Conservation (phyloP, 2,329 filamentous ascomycete genomes). For the Fusarium circinatum region DNA sequence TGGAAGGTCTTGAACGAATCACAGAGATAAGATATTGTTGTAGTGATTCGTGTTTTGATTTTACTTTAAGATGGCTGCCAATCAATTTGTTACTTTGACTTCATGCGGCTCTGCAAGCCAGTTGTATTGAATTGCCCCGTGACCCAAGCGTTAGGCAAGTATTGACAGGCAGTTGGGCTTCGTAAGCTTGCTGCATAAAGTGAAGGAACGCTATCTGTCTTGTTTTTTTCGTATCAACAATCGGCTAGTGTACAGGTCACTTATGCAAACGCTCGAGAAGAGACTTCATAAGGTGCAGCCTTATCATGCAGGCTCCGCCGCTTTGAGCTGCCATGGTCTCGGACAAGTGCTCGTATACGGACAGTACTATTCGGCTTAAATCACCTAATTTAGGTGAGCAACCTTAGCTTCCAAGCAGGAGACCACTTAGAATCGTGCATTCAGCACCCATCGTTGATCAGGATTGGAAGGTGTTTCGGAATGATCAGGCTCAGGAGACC, state of each 20-base stretch:
- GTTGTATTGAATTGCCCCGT: accelerated
- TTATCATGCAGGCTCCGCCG: background rate
- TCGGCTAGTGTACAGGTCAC: too few species aligned
- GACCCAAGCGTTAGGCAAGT: accelerated
- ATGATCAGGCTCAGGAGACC: background rate
- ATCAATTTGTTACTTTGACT: background rate
- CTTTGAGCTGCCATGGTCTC: background rate
- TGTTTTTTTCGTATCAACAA: too few species aligned
- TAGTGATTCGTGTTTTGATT: accelerated
- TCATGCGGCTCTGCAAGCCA: background rate
- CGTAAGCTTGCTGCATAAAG: background rate
- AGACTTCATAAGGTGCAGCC: background rate
- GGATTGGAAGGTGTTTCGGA: background rate
- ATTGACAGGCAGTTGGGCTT: background rate
- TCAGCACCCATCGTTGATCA: background rate
- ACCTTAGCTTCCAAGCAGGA: accelerated
- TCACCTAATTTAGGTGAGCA: accelerated
- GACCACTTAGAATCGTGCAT: background rate
- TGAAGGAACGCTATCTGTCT: too few species aligned
- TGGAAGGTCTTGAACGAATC: background rate
- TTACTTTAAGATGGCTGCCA: too few species aligned
- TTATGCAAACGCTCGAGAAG: background rate
- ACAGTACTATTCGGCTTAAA: background rate
- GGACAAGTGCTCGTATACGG: accelerated
- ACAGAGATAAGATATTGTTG: background rate